Evolutionary conservation across 2,329 filamentous ascomycete genomes (phyloP).

Genomic region (Pseudogymnoascus sp.): DNA sequence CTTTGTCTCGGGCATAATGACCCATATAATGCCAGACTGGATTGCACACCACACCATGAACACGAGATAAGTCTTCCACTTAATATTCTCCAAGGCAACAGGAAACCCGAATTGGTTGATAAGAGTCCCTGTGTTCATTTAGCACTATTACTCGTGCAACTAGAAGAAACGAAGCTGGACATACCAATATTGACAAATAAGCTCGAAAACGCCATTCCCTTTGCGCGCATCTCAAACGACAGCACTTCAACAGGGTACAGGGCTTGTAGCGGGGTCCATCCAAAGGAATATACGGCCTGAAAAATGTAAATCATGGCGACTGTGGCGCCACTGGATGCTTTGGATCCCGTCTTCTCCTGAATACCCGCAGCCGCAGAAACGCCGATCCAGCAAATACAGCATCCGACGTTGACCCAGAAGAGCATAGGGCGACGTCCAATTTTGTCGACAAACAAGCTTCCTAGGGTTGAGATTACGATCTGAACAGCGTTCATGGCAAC

Average conservation of each 20-base stretch:
- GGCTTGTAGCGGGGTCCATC: constrained; percentile 35
- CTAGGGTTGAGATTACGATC: constrained; percentile 44
- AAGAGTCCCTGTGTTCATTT: constrained; percentile 24
- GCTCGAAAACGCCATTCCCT: constrained; percentile 45
- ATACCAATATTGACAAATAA: constrained; percentile 36
- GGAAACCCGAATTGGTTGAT: constrained; percentile 39
- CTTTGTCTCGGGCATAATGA: constrained; percentile 42
- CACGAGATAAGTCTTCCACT: constrained; percentile 46
- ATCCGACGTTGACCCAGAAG: constrained; percentile 39
- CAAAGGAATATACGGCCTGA: constrained; percentile 41
- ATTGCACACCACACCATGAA: constrained; percentile 38
- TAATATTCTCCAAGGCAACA: constrained; percentile 40
- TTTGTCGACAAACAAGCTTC: constrained; percentile 46
- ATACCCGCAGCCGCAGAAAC: constrained; percentile 39
- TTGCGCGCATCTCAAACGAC: constrained; percentile 45
- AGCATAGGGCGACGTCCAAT: constrained; percentile 50
- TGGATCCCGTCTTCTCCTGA: constrained; percentile 27
- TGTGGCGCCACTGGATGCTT: constrained; percentile 22
- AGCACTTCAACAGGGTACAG: constrained; percentile 47
- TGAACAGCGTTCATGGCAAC: constrained; percentile 47
- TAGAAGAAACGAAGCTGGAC: background rate
- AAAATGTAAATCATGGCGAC: constrained; percentile 36
- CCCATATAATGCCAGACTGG: constrained; percentile 36
- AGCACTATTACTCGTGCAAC: background rate
- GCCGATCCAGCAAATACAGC: constrained; percentile 42